These are phyloP conservation scores for Apiospora koreana DNA, from an alignment of 2,329 filamentous ascomycete genomes.

Conservation along the genomic window DNA sequence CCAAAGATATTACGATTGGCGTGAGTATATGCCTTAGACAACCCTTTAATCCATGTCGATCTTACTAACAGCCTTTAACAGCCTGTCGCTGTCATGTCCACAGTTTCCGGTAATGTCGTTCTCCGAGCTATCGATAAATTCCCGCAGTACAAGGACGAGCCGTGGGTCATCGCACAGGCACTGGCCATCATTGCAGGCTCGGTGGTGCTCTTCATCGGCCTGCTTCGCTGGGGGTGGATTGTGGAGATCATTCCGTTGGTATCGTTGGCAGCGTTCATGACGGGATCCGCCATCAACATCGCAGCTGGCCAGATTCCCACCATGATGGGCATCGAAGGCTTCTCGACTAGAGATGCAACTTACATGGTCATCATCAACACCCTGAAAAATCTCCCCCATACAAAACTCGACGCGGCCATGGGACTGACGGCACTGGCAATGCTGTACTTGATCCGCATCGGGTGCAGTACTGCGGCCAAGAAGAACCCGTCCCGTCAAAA, in stretches of 20 bases:
- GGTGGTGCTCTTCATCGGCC: slow-evolving; percentile 77
- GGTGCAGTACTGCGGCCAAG: slow-evolving; percentile 66
- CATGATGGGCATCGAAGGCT: slow-evolving; percentile 75
- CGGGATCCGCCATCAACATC: slow-evolving; percentile 90
- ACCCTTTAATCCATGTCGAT: slow-evolving; percentile 13
- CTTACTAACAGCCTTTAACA: slow-evolving; percentile 33
- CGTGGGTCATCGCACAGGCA: slow-evolving; percentile 73
- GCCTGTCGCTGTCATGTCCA: slow-evolving; percentile 95
- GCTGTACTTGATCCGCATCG: slow-evolving; percentile 73
- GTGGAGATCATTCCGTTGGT: slow-evolving; percentile 91
- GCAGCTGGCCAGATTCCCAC: slow-evolving; percentile 78
- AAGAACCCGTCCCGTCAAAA: slow-evolving; percentile 70
- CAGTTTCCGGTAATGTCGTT: slow-evolving; percentile 82
- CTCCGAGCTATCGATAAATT: slow-evolving; percentile 57
- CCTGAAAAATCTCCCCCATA: slow-evolving; percentile 67
- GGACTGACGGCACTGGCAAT: slow-evolving; percentile 79
- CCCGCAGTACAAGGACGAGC: slow-evolving; percentile 50
- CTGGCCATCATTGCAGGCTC: slow-evolving; percentile 76
- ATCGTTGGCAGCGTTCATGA: slow-evolving; percentile 95
- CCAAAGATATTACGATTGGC: slow-evolving; percentile 97
- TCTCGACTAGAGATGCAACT: slow-evolving; percentile 75
- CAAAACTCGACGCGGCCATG: slow-evolving; percentile 80
- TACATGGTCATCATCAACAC: slow-evolving; percentile 85
- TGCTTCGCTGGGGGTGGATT: slow-evolving; percentile 82
- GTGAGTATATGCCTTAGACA: slow-evolving; percentile 50